Percentiles rank a stretch among this genome's conserved stretches.
Conservation (phyloP, 495 filamentous ascomycete species). For the Thozetella sp. region DNA sequence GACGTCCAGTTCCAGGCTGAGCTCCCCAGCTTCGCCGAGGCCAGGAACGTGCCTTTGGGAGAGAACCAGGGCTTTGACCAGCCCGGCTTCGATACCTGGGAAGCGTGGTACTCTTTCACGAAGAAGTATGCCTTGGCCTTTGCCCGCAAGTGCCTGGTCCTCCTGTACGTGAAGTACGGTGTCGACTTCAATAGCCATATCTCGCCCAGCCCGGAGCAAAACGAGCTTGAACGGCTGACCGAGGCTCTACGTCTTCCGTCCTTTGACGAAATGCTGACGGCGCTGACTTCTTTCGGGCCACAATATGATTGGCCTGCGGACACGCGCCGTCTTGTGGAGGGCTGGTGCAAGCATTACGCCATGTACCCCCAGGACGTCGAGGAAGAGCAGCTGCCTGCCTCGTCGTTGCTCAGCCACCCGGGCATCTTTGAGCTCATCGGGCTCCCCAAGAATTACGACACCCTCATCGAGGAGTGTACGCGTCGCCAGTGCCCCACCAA, state of each 20-base stretch:
- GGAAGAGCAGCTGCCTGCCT: conserved; percentile 20
- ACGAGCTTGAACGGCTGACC: conserved; percentile 84
- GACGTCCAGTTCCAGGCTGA: conserved; percentile 23
- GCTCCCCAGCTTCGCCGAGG: background rate
- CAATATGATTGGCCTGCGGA: conserved; percentile 39
- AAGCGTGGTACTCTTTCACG: conserved; percentile 48
- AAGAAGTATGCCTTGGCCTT: conserved; percentile 87
- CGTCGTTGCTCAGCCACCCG: conserved; percentile 70
- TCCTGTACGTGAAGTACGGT: conserved; percentile 86
- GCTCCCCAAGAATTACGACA: conserved; percentile 87
- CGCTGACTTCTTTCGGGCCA: conserved; percentile 38
- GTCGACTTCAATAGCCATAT: conserved; percentile 82
- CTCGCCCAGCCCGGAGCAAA: conserved; percentile 61
- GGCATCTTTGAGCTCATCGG: conserved; percentile 93
- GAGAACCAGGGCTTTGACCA: conserved; percentile 43
- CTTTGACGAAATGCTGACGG: conserved; percentile 74
- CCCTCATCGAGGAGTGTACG: conserved; percentile 89
- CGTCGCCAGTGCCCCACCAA: conserved; percentile 83
- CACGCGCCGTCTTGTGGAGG: conserved; percentile 52
- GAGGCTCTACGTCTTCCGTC: conserved; percentile 73
- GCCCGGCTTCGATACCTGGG: conserved; percentile 38
- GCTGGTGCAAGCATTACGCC: conserved; percentile 76
- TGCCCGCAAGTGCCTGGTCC: conserved; percentile 80
- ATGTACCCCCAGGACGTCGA: conserved; percentile 18
- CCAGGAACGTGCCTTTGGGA: conserved; percentile 4